phyloP scores from a whole-genome alignment of 768 basidiomycete species.

The Lactarius indigo region DNA sequence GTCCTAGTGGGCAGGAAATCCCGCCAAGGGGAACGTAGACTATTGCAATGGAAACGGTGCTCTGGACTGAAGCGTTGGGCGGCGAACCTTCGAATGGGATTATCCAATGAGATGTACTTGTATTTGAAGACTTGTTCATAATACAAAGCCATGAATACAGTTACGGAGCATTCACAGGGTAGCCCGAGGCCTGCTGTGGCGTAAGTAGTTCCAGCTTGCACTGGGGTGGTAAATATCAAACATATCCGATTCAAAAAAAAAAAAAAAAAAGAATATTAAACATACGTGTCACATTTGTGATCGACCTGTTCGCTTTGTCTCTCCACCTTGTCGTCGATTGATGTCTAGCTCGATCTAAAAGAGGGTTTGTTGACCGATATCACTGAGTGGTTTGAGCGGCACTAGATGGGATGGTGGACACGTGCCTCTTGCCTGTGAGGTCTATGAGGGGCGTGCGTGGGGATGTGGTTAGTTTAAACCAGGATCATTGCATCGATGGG shows the following conservation, averaged over 20 bases:
- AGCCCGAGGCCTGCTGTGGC: background rate
- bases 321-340: slow-evolving; percentile 80
- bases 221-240: no score
- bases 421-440: slow-evolving; percentile 95
- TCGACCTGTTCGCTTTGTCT: background rate
- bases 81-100: no score
- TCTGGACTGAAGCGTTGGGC: slow-evolving; percentile 33
- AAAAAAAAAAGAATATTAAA: no score
- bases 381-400: background rate
- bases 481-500: slow-evolving; percentile 47
- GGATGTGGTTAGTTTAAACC: background rate
- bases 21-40: slow-evolving; percentile 50
- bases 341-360: slow-evolving; percentile 90
- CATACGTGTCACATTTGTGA: no score
- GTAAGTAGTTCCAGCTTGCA: background rate
- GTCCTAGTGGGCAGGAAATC: slow-evolving; percentile 50
- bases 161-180: background rate
- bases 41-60: slow-evolving; percentile 60
- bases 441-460: slow-evolving; percentile 44
- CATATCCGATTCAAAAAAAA: no score
- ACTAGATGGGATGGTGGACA: slow-evolving; percentile 8
- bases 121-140: background rate
- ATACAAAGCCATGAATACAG: background rate
- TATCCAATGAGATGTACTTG: background rate
- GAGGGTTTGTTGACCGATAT: background rate